Conservation (phyloP, 2,329 filamentous ascomycete genomes). For the Ophioceras dolichostomum region DNA sequence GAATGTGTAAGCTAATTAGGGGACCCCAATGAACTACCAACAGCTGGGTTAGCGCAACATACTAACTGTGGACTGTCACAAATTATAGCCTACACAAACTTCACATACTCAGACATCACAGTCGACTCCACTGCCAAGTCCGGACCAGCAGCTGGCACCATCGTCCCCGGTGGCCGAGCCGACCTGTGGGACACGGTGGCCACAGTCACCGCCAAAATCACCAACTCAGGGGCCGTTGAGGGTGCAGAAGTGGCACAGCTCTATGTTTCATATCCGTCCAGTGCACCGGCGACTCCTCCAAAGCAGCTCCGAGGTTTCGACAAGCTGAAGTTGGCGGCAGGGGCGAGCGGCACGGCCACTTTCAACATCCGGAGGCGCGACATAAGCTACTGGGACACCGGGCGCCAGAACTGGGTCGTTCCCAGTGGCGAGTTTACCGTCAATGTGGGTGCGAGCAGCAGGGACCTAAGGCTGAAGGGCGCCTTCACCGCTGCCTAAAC, state of each 20-base stretch:
- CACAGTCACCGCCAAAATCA: conserved; percentile 45
- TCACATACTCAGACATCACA: conserved; percentile 42
- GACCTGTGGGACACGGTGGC: conserved; percentile 33
- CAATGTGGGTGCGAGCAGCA: conserved; percentile 30
- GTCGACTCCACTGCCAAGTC: conserved; percentile 22
- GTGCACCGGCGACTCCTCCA: conserved; percentile 22
- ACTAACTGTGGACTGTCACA: too few relatives aligned
- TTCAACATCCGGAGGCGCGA: conserved; percentile 47
- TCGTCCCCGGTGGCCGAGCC: conserved; percentile 28
- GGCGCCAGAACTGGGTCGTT: conserved; percentile 46
- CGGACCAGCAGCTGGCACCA: conserved; percentile 24
- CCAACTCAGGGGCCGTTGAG: conserved; percentile 47
- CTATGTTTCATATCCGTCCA: conserved; percentile 29
- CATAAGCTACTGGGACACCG: conserved; percentile 51
- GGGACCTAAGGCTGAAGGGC: conserved; percentile 28
- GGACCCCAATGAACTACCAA: too few relatives aligned
- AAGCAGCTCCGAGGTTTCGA: conserved; percentile 50
- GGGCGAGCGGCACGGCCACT: conserved; percentile 30
- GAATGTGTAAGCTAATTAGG: conserved; percentile 38
- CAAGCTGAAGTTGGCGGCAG: conserved; percentile 39
- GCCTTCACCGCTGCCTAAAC: conserved; percentile 4
- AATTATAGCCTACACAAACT: conserved; percentile 51
- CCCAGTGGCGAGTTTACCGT: conserved; percentile 30
- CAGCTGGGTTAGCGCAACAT: too few relatives aligned
- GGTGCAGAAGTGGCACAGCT: conserved; percentile 59